phyloP scores from a whole-genome alignment of 2,329 filamentous ascomycete species.

The Pseudophaeomoniella oleicola region DNA sequence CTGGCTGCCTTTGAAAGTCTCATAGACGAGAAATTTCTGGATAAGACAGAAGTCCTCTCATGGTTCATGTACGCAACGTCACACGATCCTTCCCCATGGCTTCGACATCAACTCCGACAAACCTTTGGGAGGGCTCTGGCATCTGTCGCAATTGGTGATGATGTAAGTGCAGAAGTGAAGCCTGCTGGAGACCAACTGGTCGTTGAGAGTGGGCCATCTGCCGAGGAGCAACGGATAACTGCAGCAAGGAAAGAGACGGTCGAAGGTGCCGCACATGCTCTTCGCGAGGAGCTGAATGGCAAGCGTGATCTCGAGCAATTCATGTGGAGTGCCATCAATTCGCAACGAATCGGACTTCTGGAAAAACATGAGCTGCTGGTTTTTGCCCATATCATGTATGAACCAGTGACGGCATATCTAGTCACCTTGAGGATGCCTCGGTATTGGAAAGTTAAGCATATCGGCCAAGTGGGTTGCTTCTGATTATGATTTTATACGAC shows the following conservation, averaged over 20 bases:
- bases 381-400: constrained; percentile 41
- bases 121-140: constrained; percentile 42
- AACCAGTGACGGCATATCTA: constrained; percentile 32
- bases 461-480: constrained; percentile 31
- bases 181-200: constrained; percentile 29
- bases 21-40: constrained; percentile 39
- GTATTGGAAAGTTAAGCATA: constrained; percentile 39
- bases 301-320: constrained; percentile 36
- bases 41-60: constrained; percentile 34
- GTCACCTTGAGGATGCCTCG: constrained; percentile 40
- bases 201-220: constrained; percentile 40
- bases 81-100: constrained; percentile 42
- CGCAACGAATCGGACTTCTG: constrained; percentile 32
- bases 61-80: constrained; percentile 44
- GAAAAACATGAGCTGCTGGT: constrained; percentile 44
- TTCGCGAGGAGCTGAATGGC: constrained; percentile 37
- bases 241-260: constrained; percentile 40
- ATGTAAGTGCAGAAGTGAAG: constrained; percentile 15
- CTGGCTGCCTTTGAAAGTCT: constrained; percentile 45
- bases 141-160: constrained; percentile 42
- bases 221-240: constrained; percentile 36
- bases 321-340: constrained; percentile 42
- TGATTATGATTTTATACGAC: neutral
- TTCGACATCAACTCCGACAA: constrained; percentile 37
- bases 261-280: constrained; percentile 41